Percentiles rank a stretch among this genome's conserved stretches.
phyloP scores from a whole-genome alignment of 163 green algal genomes.

The Coccomyxa subellipsoidea region DNA sequence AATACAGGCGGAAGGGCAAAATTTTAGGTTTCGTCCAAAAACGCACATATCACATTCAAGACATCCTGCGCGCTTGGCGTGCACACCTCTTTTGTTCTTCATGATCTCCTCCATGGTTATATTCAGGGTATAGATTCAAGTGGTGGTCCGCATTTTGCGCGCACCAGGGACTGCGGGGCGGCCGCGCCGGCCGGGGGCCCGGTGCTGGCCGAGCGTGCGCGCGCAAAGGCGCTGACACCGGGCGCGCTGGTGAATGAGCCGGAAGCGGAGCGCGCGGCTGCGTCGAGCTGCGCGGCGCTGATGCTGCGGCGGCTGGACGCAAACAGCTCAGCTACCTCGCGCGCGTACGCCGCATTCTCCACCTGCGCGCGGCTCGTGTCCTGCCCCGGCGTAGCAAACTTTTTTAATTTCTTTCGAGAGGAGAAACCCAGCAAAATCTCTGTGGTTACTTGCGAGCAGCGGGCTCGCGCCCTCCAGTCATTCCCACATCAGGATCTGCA shows the following conservation, averaged over 20 bases:
- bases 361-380: not conserved
- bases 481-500: not conserved
- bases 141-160: no score
- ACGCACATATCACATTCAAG: no score
- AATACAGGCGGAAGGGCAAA: no score
- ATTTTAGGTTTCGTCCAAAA: no score
- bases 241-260: not conserved
- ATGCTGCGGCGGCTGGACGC: constrained; percentile 3
- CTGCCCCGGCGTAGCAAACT: not conserved
- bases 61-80: no score
- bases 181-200: not conserved
- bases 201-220: not conserved
- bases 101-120: no score
- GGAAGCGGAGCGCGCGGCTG: not conserved
- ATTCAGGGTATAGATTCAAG: no score
- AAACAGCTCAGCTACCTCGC: not conserved
- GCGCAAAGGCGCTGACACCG: not conserved
- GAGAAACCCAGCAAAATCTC: no score
- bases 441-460: no score
- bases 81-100: no score
- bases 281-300: not conserved
- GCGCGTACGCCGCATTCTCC: constrained; percentile 4
- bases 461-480: not conserved
- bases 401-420: not conserved
- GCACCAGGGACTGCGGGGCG: no score